Conservation (phyloP, 169 alveolate genomes). For the Plasmodium billcollinsi region DNA sequence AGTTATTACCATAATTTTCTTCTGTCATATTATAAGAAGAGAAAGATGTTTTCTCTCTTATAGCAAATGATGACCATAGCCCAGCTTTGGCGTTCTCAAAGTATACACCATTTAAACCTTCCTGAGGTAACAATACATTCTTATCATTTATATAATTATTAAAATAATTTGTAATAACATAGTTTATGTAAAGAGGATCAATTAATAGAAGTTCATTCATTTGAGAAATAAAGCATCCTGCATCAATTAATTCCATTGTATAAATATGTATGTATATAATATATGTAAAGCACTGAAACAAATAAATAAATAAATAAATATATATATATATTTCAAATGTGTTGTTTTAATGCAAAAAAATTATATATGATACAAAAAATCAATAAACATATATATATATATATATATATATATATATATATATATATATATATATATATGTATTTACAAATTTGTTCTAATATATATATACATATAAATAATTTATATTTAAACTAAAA, state of each 20-base stretch:
- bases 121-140: constrained; percentile 33
- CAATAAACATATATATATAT: neutral
- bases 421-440: constrained; percentile 1
- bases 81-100: constrained; percentile 65
- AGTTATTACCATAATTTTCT: neutral
- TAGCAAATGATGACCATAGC: constrained; percentile 76
- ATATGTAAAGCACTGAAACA: neutral
- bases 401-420: no score
- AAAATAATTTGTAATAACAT: constrained; percentile 59
- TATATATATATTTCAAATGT: neutral
- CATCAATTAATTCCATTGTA: constrained; percentile 40
- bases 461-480: no score
- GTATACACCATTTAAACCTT: constrained; percentile 61
- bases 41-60: constrained; percentile 27
- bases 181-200: constrained; percentile 68
- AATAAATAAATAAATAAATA: constrained; percentile 1
- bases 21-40: constrained; percentile 8
- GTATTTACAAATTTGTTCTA: no score
- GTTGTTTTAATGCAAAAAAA: neutral
- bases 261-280: neutral
- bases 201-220: constrained; percentile 71
- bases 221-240: constrained; percentile 75
- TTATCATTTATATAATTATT: constrained; percentile 63
- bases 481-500: no score
- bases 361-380: no score